Conservation (phyloP, 1,284 basidiomycete genomes). For the Ceratobasidium papillatum region DNA sequence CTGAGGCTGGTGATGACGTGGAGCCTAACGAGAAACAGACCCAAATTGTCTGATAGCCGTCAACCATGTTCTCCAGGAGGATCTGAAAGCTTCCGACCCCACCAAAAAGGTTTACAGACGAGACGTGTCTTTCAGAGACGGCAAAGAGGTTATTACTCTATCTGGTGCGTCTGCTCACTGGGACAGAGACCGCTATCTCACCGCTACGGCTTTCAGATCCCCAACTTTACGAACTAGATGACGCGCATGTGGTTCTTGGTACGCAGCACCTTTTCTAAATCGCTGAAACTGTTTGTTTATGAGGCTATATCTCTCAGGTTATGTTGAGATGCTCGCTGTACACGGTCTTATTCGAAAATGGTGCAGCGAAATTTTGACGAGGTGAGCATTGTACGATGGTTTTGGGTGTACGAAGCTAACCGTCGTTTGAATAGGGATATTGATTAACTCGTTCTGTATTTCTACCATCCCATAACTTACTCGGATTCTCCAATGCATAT, state of each 20-base stretch:
- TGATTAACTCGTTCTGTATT: too few relatives aligned
- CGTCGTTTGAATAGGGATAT: too few relatives aligned
- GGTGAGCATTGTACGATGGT: too few relatives aligned
- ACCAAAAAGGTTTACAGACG: background rate
- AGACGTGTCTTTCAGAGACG: background rate
- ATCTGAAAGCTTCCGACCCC: background rate
- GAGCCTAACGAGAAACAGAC: background rate
- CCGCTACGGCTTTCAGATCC: background rate
- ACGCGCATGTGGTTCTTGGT: background rate
- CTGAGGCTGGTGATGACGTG: background rate
- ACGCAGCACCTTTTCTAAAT: background rate
- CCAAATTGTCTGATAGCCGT: background rate
- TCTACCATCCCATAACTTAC: too few relatives aligned
- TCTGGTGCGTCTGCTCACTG: background rate
- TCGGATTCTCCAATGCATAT: too few relatives aligned
- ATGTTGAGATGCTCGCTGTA: background rate
- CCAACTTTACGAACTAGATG: background rate
- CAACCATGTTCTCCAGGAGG: background rate
- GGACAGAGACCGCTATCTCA: background rate
- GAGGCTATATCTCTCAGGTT: background rate
- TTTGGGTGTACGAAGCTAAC: too few relatives aligned
- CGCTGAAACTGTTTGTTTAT: background rate
- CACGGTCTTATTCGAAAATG: background rate
- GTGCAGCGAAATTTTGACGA: background rate
- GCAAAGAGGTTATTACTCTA: background rate